phyloP scores from a whole-genome alignment of 164 flowering plant genomes.

The Magnolia kwangsiensis region DNA sequence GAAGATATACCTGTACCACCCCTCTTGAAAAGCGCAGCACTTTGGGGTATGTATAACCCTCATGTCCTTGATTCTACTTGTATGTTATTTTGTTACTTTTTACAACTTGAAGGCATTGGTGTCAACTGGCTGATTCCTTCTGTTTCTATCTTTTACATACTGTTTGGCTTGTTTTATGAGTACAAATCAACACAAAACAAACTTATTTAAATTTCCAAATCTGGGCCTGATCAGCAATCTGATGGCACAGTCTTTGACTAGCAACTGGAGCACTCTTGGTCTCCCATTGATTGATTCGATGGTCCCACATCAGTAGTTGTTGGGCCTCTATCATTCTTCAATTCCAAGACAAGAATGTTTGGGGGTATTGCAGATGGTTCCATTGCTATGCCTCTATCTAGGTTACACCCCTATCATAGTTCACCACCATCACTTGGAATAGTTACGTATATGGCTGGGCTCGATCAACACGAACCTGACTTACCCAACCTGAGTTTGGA shows the following conservation, averaged over 20 bases:
- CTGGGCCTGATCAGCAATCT: neutral
- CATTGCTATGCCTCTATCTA: no score
- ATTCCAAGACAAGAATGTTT: no score
- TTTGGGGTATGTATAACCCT: constrained; percentile 67
- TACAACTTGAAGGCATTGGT: neutral
- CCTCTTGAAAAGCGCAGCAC: constrained; percentile 87
- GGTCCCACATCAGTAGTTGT: no score
- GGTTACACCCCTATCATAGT: no score
- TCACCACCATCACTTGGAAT: no score
- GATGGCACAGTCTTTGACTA: neutral
- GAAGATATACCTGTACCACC: constrained; percentile 95
- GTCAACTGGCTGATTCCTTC: neutral
- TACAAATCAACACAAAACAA: neutral
- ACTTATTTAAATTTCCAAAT: neutral
- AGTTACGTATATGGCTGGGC: no score
- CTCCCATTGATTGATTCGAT: no score
- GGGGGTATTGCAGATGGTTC: no score
- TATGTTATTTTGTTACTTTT: neutral
- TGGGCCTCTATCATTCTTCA: no score
- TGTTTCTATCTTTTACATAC: no score
- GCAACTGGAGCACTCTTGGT: neutral
- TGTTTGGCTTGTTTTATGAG: neutral
- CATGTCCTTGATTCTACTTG: neutral
- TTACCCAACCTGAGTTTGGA: no score
- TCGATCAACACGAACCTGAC: no score